Percentiles rank a stretch among this genome's conserved stretches.
Evolutionary conservation across 345 rosid genomes (phyloP).

Genomic region (Citrus maxima): DNA sequence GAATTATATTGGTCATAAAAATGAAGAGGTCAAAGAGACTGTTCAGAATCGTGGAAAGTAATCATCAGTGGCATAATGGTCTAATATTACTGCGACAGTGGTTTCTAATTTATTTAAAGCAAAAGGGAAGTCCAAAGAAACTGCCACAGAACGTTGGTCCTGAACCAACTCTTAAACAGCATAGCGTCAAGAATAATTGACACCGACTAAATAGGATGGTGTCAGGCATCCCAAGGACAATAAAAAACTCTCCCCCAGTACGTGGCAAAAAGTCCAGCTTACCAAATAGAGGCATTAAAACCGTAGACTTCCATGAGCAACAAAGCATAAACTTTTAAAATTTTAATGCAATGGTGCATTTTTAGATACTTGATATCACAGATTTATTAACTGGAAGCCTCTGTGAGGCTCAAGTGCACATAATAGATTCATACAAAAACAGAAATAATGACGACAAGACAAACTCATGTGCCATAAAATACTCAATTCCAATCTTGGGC

Average conservation of each 20-base stretch:
- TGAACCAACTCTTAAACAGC: neutral
- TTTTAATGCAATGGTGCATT: neutral
- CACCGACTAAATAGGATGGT: neutral
- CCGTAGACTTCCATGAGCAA: neutral
- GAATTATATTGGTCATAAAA: neutral
- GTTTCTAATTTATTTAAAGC: neutral
- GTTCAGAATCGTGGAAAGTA: neutral
- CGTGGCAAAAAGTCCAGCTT: neutral
- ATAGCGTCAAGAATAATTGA: neutral
- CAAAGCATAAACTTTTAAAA: neutral
- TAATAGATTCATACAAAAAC: neutral
- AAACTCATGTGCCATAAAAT: neutral
- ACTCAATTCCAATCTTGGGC: neutral
- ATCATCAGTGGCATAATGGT: neutral
- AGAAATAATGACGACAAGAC: neutral
- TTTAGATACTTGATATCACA: neutral
- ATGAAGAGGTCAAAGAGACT: neutral
- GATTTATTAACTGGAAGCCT: neutral
- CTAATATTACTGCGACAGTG: neutral
- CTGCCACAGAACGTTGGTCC: neutral
- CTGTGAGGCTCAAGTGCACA: neutral
- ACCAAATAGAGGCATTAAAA: neutral
- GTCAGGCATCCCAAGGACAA: neutral
- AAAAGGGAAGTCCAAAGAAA: neutral
- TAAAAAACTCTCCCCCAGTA: neutral